Conservation (phyloP, 1,284 basidiomycete genomes). For the Leccinum ponderosum region DNA sequence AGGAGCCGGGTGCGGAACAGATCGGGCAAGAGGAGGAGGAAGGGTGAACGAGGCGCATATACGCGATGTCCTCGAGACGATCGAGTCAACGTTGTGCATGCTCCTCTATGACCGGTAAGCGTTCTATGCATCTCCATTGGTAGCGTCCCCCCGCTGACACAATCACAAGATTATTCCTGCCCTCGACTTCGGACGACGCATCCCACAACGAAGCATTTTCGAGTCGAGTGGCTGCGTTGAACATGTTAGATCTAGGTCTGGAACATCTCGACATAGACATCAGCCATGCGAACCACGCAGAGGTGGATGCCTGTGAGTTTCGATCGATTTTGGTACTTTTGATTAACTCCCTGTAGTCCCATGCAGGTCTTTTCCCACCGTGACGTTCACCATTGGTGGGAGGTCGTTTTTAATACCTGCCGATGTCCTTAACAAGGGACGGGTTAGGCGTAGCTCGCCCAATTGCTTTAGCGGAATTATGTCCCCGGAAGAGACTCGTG, state of each 20-base stretch:
- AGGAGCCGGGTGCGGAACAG: slow-evolving; percentile 13
- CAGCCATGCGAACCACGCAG: no score
- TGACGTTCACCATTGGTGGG: no score
- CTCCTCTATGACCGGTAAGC: slow-evolving; percentile 52
- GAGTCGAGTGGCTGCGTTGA: slow-evolving; percentile 86
- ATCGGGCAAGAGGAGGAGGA: slow-evolving; percentile 22
- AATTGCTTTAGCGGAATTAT: no score
- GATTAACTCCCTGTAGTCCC: no score
- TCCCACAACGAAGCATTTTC: slow-evolving; percentile 86
- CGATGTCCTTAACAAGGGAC: no score
- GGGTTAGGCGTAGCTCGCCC: no score
- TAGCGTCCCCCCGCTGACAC: neutral
- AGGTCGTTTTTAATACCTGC: no score
- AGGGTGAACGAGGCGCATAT: slow-evolving; percentile 41
- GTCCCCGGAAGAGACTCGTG: no score
- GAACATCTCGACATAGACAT: slow-evolving; percentile 77
- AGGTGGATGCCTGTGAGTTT: no score
- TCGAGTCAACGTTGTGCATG: slow-evolving; percentile 72
- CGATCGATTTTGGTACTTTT: no score
- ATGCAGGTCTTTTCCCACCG: no score
- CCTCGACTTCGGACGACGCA: slow-evolving; percentile 71
- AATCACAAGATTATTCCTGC: slow-evolving; percentile 56
- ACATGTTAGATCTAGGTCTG: slow-evolving; percentile 83
- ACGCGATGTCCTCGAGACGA: slow-evolving; percentile 61
- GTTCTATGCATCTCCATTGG: neutral